phyloP scores from a whole-genome alignment of 1,139 yeast species.

The Yamadazyma buinensis region DNA sequence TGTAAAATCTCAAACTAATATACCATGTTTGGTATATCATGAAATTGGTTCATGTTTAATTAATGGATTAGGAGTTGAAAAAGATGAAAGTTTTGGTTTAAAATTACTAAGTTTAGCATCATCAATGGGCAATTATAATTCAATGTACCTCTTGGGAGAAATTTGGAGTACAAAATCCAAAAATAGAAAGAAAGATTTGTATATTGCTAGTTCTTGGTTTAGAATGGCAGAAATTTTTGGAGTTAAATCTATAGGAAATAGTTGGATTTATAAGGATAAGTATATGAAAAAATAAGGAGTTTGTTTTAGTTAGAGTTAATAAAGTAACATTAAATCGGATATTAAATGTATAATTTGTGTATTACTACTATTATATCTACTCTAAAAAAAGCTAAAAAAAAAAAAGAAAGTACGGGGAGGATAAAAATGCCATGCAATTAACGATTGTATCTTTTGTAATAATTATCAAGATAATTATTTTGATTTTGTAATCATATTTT shows the following conservation, averaged over 20 bases:
- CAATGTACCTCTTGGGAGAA: conserved; percentile 70
- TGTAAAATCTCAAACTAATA: conserved; percentile 26
- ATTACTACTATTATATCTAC: too few relatives aligned
- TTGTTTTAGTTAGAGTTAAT: too few relatives aligned
- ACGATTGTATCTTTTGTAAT: too few relatives aligned
- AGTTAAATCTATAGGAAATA: conserved; percentile 61
- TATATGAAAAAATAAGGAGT: conserved; percentile 32
- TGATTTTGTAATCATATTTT: too few relatives aligned
- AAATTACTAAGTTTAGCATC: conserved; percentile 64
- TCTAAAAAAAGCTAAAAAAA: too few relatives aligned
- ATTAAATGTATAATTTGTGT: neutral
- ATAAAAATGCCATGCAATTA: too few relatives aligned
- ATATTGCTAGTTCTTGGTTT: conserved; percentile 69
- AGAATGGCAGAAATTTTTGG: conserved; percentile 67
- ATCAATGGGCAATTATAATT: conserved; percentile 63
- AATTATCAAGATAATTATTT: too few relatives aligned
- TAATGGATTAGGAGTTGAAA: conserved; percentile 57
- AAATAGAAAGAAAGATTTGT: conserved; percentile 53
- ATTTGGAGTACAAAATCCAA: conserved; percentile 61
- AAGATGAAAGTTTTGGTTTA: conserved; percentile 58
- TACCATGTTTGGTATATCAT: conserved; percentile 31
- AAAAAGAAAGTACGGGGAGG: too few relatives aligned
- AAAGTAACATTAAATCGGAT: neutral
- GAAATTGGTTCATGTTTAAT: conserved; percentile 63
- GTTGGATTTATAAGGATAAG: conserved; percentile 77